These are phyloP conservation scores for Neohortaea acidophila DNA, from an alignment of 495 filamentous ascomycete genomes.

Conservation along the genomic window DNA sequence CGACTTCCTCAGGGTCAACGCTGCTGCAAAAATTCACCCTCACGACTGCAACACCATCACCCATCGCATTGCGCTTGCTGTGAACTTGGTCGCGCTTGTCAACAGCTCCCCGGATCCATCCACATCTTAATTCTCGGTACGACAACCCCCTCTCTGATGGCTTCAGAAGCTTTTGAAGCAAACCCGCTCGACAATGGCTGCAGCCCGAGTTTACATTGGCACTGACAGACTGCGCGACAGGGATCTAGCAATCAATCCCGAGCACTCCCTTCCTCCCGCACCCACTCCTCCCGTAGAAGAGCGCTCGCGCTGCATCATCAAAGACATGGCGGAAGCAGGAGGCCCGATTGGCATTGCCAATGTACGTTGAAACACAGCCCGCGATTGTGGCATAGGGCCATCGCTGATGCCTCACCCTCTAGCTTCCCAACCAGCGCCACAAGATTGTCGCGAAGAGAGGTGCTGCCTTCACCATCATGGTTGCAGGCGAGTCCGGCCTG, in stretches of 20 bases:
- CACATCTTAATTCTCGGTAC: too few relatives aligned
- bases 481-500: slow-evolving; percentile 94
- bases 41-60: too few relatives aligned
- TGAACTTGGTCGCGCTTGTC: too few relatives aligned
- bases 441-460: slow-evolving; percentile 99
- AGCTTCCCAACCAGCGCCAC: slow-evolving; percentile 43
- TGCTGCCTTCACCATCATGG: slow-evolving; percentile 98
- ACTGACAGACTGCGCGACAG: too few relatives aligned
- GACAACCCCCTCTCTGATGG: too few relatives aligned
- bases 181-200: too few relatives aligned
- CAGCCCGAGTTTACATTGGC: too few relatives aligned
- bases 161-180: too few relatives aligned
- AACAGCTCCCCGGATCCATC: too few relatives aligned
- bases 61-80: too few relatives aligned
- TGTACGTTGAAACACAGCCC: slow-evolving; percentile 37
- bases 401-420: background rate
- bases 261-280: background rate
- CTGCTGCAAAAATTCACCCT: too few relatives aligned
- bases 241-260: too few relatives aligned
- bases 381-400: background rate
- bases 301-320: background rate
- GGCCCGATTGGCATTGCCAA: slow-evolving; percentile 99
- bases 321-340: slow-evolving; percentile 65
- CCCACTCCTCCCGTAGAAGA: background rate
- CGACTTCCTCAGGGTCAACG: background rate